A percentile compares a stretch with the other conserved stretches of the same genome.
Evolutionary conservation across 2,329 filamentous ascomycete genomes (phyloP).

Genomic region (Aspergillus neotritici): DNA sequence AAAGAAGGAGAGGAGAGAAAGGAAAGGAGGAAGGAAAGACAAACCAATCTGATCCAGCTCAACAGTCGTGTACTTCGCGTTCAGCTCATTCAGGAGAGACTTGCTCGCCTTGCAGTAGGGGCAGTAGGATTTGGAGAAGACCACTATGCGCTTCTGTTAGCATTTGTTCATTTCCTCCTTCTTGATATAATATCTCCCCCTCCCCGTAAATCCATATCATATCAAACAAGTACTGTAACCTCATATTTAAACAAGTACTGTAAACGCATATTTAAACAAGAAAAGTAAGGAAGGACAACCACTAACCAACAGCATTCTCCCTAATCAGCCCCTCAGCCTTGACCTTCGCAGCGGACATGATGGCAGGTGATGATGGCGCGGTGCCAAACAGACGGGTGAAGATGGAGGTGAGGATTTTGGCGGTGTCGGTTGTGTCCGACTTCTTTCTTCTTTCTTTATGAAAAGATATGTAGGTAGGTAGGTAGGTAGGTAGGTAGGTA

Average conservation of each 20-base stretch:
- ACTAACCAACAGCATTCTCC: slow-evolving; percentile 76
- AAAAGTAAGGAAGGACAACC: not conserved
- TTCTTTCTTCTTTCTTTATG: too few species aligned
- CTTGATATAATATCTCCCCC: not conserved
- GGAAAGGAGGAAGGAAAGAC: slow-evolving; percentile 31
- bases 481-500: not conserved
- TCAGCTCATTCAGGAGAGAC: slow-evolving; percentile 61
- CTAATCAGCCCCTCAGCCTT: slow-evolving; percentile 85
- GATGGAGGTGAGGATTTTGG: slow-evolving; percentile 58
- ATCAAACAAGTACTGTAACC: too few species aligned
- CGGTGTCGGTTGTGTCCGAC: too few species aligned
- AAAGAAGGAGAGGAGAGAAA: not conserved
- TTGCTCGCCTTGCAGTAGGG: slow-evolving; percentile 84
- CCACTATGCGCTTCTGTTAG: slow-evolving; percentile 45
- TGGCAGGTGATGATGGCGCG: slow-evolving; percentile 52
- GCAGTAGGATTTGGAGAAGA: slow-evolving; percentile 97
- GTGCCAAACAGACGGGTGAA: slow-evolving; percentile 65
- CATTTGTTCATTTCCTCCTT: not conserved
- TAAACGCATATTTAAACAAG: not conserved
- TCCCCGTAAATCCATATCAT: too few species aligned
- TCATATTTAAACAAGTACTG: too few species aligned
- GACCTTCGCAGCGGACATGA: slow-evolving; percentile 74
- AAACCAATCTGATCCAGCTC: slow-evolving; percentile 82
- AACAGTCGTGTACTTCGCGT: slow-evolving; percentile 66
- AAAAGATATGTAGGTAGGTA: not conserved